Conservation (phyloP, 257 asterid genomes). For the Orobanche coerulescens region DNA sequence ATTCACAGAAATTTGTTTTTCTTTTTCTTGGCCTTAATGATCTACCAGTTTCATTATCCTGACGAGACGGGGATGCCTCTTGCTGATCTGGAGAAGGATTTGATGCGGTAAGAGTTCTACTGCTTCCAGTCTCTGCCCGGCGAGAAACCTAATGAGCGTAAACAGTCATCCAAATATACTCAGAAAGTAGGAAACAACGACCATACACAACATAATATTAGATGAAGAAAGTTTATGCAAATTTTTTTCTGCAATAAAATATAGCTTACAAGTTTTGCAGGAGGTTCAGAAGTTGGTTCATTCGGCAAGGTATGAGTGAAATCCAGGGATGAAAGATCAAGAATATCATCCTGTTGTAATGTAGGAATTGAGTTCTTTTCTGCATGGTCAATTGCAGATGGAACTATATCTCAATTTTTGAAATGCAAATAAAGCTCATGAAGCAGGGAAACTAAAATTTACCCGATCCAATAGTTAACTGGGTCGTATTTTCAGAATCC, state of each 20-base stretch:
- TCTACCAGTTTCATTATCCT: conserved; percentile 37
- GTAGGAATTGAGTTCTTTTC: conserved; percentile 32
- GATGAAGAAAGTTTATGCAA: background rate
- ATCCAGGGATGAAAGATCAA: conserved; percentile 46
- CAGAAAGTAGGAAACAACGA: background rate
- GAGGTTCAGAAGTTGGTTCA: conserved; percentile 38
- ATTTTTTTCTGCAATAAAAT: background rate
- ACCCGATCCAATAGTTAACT: no score
- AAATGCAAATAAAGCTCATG: no score
- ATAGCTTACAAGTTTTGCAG: conserved; percentile 44
- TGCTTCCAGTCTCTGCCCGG: conserved; percentile 40
- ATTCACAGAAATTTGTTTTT: conserved; percentile 20
- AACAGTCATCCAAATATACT: background rate
- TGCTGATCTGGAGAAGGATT: conserved; percentile 38
- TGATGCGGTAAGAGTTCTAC: conserved; percentile 19
- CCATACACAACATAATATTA: conserved; percentile 3
- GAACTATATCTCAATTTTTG: background rate
- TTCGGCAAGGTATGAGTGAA: conserved; percentile 26
- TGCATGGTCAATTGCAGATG: conserved; percentile 29
- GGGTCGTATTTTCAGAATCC: no score
- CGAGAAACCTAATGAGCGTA: conserved; percentile 40
- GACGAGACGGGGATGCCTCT: conserved; percentile 27
- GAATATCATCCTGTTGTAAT: conserved; percentile 34
- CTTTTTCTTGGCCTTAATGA: conserved; percentile 38
- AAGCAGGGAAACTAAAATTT: no score